Evolutionary conservation across 2,329 filamentous ascomycete genomes (phyloP), one percentile per base, ranked within the genome.

Genomic region (Didymella arachidicola): DNA sequence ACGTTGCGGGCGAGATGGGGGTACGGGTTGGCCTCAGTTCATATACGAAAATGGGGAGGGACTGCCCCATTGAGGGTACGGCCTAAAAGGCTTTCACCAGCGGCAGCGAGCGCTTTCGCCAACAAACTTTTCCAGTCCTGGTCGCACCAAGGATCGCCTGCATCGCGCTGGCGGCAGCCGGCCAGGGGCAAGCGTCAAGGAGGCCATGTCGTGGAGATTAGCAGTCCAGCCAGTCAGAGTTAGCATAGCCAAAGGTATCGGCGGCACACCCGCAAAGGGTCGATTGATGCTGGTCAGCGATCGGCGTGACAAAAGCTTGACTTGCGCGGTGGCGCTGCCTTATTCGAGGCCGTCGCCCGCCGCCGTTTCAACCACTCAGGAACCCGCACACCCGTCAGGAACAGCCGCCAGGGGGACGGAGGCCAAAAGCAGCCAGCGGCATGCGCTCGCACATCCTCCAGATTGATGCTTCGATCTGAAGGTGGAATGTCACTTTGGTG

Each of bases 301-400:
- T 72, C 64, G 61, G 63, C 65, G 57, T 43, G 39, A 18, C 53
- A 58, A 70, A 69, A 59, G 70, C 70, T 72, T 72, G 68, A 67
- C 52, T 64, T 26, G 44, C 18, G 54, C 7, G 57, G 64, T 68
- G 65, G 68, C 68, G 59, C 43, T 41, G 49, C 52, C 44, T 57
- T 46, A 66, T 65, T 66, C 45, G 64, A 50, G 59, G 60, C 55
- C 54, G 61, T 59, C 47, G 60, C 44, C 51, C 63, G 67, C 68
- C 67, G 65, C 59, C 53, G 71, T 73, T 72, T 72, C 67, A 66
- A 55, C 57, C 50, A 57, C 29, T 39, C 67, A 68, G 64, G 68
- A 64, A 70, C 63, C 57, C 58, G 59, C 62, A 58, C 57, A 59
- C 52, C 57, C 59, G 61, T 55, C 62, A 61, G 63, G 60, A 60